These are phyloP conservation scores for Colletotrichum tabaci DNA, from an alignment of 2,329 filamentous ascomycete species.

Conservation along the genomic window DNA sequence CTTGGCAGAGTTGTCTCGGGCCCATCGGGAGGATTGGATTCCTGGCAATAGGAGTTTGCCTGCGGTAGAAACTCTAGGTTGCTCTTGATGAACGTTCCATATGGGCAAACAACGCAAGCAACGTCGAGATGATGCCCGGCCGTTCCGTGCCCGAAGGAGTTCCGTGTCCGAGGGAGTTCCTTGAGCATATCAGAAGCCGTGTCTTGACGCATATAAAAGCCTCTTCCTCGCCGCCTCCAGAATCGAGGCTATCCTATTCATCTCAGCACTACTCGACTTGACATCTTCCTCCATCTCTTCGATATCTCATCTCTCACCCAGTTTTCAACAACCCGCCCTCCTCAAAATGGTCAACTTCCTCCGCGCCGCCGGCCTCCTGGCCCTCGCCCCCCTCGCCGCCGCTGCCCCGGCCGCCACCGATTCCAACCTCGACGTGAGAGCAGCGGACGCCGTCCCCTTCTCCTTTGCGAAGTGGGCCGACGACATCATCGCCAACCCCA, in stretches of 20 bases:
- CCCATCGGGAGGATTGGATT: constrained; percentile 6
- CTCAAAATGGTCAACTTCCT: constrained; percentile 30
- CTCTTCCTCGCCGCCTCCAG: too few relatives aligned
- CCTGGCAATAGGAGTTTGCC: not conserved
- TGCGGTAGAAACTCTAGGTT: not conserved
- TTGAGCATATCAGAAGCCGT: not conserved
- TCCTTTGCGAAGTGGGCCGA: constrained; percentile 39
- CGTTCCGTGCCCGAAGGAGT: not conserved
- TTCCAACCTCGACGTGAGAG: constrained; percentile 10
- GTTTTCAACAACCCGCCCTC: not conserved
- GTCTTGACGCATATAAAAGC: not conserved
- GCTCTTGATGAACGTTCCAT: not conserved
- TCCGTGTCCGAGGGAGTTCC: not conserved
- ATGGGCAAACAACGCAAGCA: not conserved
- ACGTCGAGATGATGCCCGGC: too few relatives aligned
- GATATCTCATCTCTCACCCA: not conserved
- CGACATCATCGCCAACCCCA: constrained; percentile 32
- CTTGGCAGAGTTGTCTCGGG: not conserved
- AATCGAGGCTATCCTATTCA: not conserved
- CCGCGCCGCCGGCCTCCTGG: constrained; percentile 22
- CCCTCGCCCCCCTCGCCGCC: not conserved
- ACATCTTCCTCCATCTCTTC: too few relatives aligned
- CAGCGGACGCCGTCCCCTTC: constrained; percentile 11
- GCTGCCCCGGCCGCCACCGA: constrained; percentile 13
- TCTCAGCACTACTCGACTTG: too few relatives aligned